These are phyloP conservation scores for Phellopilus nigrolimitatus DNA, from an alignment of 1,284 basidiomycete species.

Conservation along the genomic window DNA sequence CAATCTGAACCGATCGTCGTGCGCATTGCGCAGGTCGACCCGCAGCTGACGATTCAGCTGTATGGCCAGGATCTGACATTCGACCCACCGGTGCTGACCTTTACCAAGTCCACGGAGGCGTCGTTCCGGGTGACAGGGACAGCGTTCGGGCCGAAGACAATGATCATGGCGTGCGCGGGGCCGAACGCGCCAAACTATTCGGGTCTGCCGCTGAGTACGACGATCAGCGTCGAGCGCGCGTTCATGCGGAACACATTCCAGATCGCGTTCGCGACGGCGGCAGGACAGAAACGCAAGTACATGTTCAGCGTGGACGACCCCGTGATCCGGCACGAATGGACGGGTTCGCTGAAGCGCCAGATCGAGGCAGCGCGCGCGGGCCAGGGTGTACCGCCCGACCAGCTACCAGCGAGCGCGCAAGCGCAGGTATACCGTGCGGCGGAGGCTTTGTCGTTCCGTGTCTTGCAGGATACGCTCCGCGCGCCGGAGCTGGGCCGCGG, in stretches of 20 bases:
- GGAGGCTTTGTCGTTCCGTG: constrained; percentile 69
- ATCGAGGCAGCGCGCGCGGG: constrained; percentile 45
- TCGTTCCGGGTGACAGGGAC: constrained; percentile 85
- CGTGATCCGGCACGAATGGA: constrained; percentile 72
- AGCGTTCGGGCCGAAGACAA: constrained; percentile 73
- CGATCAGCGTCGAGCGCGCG: constrained; percentile 78
- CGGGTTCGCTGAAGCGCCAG: constrained; percentile 61
- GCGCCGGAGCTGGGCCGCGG: not conserved
- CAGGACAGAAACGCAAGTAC: constrained; percentile 72
- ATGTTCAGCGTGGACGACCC: constrained; percentile 88
- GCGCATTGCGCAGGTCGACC: constrained; percentile 76
- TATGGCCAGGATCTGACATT: constrained; percentile 83
- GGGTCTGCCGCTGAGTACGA: constrained; percentile 70
- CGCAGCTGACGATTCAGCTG: constrained; percentile 73
- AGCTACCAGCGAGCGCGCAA: constrained; percentile 31
- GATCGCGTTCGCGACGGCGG: constrained; percentile 74
- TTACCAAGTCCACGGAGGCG: constrained; percentile 69
- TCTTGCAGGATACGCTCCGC: constrained; percentile 81
- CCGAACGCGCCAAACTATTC: constrained; percentile 76
- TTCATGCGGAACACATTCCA: constrained; percentile 96
- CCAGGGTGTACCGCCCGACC: constrained; percentile 29
- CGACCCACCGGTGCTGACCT: constrained; percentile 78
- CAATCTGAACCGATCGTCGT: constrained; percentile 84
- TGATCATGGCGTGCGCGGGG: constrained; percentile 78
- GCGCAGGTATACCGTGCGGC: constrained; percentile 58